Conservation (phyloP, 2,329 filamentous ascomycete species). For the Epichloe sibirici region DNA sequence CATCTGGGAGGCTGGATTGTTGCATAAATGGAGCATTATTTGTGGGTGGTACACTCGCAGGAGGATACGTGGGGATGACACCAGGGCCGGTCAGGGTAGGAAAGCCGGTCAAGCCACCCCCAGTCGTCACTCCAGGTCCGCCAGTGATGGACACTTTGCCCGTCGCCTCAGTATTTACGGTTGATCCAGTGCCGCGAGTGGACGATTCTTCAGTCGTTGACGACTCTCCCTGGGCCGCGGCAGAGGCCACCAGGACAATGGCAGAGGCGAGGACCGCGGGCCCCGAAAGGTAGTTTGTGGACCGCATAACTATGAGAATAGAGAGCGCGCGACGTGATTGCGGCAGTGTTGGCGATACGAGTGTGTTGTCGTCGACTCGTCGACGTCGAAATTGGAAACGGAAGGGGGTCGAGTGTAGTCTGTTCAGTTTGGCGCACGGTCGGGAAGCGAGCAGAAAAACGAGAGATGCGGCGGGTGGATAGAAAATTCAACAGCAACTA, state of each 20-base stretch:
- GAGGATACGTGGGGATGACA: slow-evolving; percentile 47
- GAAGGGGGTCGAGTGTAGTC: background rate
- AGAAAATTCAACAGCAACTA: background rate
- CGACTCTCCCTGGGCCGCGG: slow-evolving; percentile 18
- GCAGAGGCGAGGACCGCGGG: slow-evolving; percentile 16
- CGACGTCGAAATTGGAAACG: background rate
- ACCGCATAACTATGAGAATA: slow-evolving; percentile 13
- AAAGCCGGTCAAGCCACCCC: slow-evolving; percentile 19
- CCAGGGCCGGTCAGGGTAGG: slow-evolving; percentile 30
- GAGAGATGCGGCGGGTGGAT: background rate
- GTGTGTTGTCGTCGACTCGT: background rate
- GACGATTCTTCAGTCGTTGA: slow-evolving; percentile 7
- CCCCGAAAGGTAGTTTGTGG: slow-evolving; percentile 14
- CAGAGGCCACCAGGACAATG: slow-evolving; percentile 17
- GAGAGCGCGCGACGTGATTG: background rate
- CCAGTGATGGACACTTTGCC: slow-evolving; percentile 12
- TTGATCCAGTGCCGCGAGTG: slow-evolving; percentile 10
- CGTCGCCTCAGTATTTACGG: slow-evolving; percentile 3
- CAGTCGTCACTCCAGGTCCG: slow-evolving; percentile 8
- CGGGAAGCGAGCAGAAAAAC: background rate
- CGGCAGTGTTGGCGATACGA: background rate
- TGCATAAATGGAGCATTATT: slow-evolving; percentile 84
- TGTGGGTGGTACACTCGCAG: slow-evolving; percentile 70
- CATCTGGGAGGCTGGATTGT: slow-evolving; percentile 71
- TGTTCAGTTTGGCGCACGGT: background rate